phyloP scores from a whole-genome alignment of 768 basidiomycete genomes.

The Floccularia luteovirens region DNA sequence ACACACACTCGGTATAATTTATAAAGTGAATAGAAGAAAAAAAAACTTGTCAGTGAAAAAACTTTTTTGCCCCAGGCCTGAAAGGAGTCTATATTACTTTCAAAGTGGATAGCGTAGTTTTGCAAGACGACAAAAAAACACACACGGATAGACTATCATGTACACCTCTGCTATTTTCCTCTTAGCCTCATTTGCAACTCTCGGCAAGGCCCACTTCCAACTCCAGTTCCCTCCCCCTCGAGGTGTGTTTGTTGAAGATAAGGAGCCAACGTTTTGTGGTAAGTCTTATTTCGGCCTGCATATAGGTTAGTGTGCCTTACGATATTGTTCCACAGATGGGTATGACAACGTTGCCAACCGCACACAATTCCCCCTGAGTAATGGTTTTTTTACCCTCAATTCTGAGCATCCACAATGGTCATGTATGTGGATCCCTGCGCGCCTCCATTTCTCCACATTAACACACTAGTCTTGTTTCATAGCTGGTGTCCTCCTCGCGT shows the following conservation, averaged over 20 bases:
- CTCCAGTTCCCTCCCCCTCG: slow-evolving; percentile 69
- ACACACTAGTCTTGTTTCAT: slow-evolving; percentile 2
- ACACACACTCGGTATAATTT: too few species aligned
- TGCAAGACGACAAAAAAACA: not conserved
- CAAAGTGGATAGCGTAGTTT: not conserved
- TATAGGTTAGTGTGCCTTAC: not conserved
- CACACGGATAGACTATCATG: not conserved
- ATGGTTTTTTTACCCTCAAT: slow-evolving; percentile 53
- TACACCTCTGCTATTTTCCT: slow-evolving; percentile 8
- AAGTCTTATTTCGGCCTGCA: slow-evolving; percentile 9
- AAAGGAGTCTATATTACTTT: too few species aligned
- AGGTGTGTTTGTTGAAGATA: slow-evolving; percentile 55
- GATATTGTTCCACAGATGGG: slow-evolving; percentile 40
- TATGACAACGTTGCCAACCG: slow-evolving; percentile 49
- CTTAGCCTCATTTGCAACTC: slow-evolving; percentile 29
- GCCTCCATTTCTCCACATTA: slow-evolving; percentile 1
- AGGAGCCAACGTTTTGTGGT: slow-evolving; percentile 67
- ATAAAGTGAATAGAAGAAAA: too few species aligned
- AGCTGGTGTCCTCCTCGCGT: slow-evolving; percentile 52
- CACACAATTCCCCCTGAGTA: slow-evolving; percentile 59
- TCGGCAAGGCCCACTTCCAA: slow-evolving; percentile 70
- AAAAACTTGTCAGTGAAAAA: too few species aligned
- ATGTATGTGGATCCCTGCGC: slow-evolving; percentile 25
- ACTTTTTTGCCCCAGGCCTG: too few species aligned
- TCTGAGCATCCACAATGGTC: slow-evolving; percentile 61